These are phyloP conservation scores for Solanum chilense DNA, from an alignment of 257 asterid species.

Conservation along the genomic window DNA sequence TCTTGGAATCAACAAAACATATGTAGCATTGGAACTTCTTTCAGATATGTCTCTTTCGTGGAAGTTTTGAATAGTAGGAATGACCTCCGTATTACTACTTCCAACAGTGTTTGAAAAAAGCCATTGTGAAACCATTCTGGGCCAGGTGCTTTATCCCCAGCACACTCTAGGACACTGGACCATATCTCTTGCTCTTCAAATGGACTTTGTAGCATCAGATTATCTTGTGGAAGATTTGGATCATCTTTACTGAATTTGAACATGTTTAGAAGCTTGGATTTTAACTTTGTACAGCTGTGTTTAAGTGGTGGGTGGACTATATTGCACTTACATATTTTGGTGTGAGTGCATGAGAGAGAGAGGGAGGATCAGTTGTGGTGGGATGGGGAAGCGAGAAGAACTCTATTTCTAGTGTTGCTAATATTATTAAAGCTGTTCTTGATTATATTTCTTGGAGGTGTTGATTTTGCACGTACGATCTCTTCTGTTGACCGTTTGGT, in stretches of 20 bases:
- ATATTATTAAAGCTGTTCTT: not conserved
- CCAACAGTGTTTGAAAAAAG: not conserved
- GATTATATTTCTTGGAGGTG: not conserved
- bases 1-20: not conserved
- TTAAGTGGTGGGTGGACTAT: not conserved
- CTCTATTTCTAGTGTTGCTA: not conserved
- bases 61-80: not conserved
- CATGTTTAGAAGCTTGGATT: not conserved
- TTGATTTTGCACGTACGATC: not conserved
- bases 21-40: not conserved
- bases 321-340: not conserved
- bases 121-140: not conserved
- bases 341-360: not conserved
- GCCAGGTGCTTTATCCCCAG: not conserved
- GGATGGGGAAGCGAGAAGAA: not conserved
- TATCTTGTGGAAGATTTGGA: not conserved
- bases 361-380: not conserved
- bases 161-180: not conserved
- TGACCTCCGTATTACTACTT: not conserved
- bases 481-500: not conserved
- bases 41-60: not conserved
- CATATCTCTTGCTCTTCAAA: not conserved
- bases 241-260: not conserved
- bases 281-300: not conserved
- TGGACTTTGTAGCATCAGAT: not conserved